These are phyloP conservation scores for Tetracladium marchalianum DNA, from an alignment of 495 filamentous ascomycete genomes.

Conservation along the genomic window DNA sequence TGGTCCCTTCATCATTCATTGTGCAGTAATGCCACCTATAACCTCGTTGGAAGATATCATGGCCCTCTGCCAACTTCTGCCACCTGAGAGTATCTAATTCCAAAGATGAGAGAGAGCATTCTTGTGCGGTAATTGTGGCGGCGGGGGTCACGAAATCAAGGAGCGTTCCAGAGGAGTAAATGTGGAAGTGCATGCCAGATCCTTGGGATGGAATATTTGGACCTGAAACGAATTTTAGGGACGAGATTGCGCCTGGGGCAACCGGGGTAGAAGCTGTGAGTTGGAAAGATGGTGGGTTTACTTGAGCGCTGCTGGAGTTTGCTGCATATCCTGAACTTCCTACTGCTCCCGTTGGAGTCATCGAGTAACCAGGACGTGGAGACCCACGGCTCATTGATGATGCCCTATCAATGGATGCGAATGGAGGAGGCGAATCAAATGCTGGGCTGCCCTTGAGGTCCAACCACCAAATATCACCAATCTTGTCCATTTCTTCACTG, in stretches of 20 bases:
- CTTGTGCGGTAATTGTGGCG: constrained; percentile 67
- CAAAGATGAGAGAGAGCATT: constrained; percentile 82
- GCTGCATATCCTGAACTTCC: constrained; percentile 72
- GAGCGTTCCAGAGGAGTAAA: constrained; percentile 84
- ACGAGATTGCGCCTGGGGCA: constrained; percentile 76
- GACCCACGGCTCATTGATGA: constrained; percentile 27
- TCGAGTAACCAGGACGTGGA: constrained; percentile 18
- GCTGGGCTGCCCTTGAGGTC: constrained; percentile 84
- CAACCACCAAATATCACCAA: constrained; percentile 91
- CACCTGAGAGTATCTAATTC: constrained; percentile 80
- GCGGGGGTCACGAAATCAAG: constrained; percentile 91
- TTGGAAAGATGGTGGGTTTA: constrained; percentile 58
- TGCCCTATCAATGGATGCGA: constrained; percentile 49
- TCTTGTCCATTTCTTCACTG: constrained; percentile 90
- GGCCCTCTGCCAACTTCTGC: constrained; percentile 88
- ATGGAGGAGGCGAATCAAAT: constrained; percentile 64
- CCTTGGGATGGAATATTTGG: constrained; percentile 79
- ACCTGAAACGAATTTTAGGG: constrained; percentile 80
- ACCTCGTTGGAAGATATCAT: constrained; percentile 76
- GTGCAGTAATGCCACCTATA: constrained; percentile 98
- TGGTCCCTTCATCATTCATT: constrained; percentile 84
- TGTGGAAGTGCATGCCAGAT: constrained; percentile 86
- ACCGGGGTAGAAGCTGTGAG: constrained; percentile 60
- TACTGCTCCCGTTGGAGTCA: constrained; percentile 29
- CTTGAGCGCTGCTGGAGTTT: constrained; percentile 80